Evolutionary conservation across 805 yeast species (phyloP), one percentile per base, ranked within the genome.

Genomic region (Candida arabinofermentans): DNA sequence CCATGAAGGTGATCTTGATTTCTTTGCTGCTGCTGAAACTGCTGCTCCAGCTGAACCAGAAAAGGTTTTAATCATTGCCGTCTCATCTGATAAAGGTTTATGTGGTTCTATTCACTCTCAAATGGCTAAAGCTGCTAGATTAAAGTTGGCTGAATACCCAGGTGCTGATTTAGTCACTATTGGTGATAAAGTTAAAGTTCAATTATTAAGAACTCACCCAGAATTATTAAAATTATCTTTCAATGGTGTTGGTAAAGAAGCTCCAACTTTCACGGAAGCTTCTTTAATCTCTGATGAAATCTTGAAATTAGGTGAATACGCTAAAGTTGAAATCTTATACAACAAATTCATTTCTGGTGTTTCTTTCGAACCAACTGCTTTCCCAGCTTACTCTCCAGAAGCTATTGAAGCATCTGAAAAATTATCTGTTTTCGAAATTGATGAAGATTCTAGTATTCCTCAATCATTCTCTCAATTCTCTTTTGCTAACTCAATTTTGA

Each of bases 71-170:
- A 70, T 91, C 55, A 74, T 91, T 61, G 96, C 90, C 44, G 80
- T 89, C 50, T 84, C 98, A 37, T 88, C 96, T 46, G 99, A 93
- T 74, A 93, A 93, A 75, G 99, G 99, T 65, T 79, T 93, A 60
- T 93, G 99, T 79, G 99, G 99, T 59, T 90, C 98, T 36, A 88
- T 93, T 64, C 99, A 93, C 75, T 81, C 99, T 40, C 96, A 87
- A 72, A 72, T 91, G 58, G 85, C 96, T 57, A 89, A 91, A 72
- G 80, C 85, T 49, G 85, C 96, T 48, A 87, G 95, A 72, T 62
- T 55, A 50, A 79, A 81, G 70, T 62, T 82, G 43, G 71, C 60
- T 26, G 84, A 76, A 58, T 66, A 75, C 58, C 79, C 86, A 54
- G 76, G 76, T 49, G 79, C 83, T 47, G 96, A 88, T 59, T 62